Evolutionary conservation across 306 rosid species (phyloP).

Genomic region (Inga oerstediana): DNA sequence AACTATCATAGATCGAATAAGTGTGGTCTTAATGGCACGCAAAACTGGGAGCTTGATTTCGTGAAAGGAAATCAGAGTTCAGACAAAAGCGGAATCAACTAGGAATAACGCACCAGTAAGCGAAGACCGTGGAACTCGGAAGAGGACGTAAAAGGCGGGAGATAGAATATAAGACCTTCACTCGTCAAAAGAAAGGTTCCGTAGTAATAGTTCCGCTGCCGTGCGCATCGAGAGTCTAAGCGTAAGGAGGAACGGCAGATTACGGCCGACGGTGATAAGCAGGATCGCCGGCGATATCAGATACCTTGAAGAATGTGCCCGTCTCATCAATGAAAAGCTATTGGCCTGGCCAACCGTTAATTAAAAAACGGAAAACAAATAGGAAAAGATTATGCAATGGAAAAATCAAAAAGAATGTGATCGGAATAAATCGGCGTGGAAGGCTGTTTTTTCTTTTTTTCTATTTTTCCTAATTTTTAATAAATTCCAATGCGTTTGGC

Average conservation of each 20-base stretch:
- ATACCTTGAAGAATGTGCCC: slow-evolving; percentile 26
- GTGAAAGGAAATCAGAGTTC: slow-evolving; percentile 29
- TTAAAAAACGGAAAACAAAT: neutral
- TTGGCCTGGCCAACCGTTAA: slow-evolving; percentile 17
- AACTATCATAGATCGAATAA: slow-evolving; percentile 35
- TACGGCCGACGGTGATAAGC: slow-evolving; percentile 39
- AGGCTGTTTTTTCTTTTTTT: neutral
- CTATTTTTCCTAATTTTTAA: neutral
- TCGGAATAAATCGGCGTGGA: slow-evolving; percentile 19
- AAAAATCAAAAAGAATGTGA: slow-evolving; percentile 31
- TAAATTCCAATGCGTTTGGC: neutral
- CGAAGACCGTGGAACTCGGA: neutral
- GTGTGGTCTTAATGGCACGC: neutral
- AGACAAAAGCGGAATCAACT: slow-evolving; percentile 32
- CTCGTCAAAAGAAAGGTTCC: slow-evolving; percentile 32
- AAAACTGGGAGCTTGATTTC: neutral
- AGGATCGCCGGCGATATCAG: slow-evolving; percentile 42
- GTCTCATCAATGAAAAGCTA: slow-evolving; percentile 27
- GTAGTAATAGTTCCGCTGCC: neutral
- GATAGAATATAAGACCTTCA: slow-evolving; percentile 8
- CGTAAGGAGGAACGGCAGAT: neutral
- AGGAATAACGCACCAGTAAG: slow-evolving; percentile 13
- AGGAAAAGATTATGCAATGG: neutral
- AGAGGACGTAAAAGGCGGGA: slow-evolving; percentile 32
- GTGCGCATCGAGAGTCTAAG: neutral